These are phyloP conservation scores for Alternaria dauci DNA, from an alignment of 2,329 filamentous ascomycete genomes.

Conservation along the genomic window DNA sequence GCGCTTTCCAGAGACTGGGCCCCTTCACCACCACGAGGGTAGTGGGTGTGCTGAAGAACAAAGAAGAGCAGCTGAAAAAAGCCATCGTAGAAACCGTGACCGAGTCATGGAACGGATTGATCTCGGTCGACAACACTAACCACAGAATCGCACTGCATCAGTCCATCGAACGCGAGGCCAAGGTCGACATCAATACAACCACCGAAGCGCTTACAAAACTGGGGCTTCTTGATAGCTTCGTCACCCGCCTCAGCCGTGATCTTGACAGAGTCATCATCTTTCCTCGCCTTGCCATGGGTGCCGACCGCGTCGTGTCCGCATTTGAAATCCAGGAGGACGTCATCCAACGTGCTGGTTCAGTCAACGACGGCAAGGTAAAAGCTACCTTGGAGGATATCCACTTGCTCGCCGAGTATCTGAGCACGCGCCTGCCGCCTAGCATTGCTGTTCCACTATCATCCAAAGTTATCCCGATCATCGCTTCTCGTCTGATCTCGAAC, in stretches of 20 bases:
- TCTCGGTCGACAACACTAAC: slow-evolving; percentile 67
- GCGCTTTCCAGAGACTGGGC: slow-evolving; percentile 66
- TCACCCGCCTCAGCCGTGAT: slow-evolving; percentile 68
- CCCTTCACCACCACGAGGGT: slow-evolving; percentile 69
- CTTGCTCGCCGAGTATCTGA: slow-evolving; percentile 60
- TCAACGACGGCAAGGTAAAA: slow-evolving; percentile 41
- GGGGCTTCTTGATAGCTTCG: slow-evolving; percentile 58
- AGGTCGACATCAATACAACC: slow-evolving; percentile 44
- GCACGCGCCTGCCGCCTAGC: slow-evolving; percentile 58
- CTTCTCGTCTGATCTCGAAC: slow-evolving; percentile 71
- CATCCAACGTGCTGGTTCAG: slow-evolving; percentile 41
- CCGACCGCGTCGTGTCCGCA: slow-evolving; percentile 47
- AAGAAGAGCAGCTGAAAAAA: slow-evolving; percentile 71
- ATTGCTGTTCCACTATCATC: slow-evolving; percentile 67
- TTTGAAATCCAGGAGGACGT: slow-evolving; percentile 48
- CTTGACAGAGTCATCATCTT: slow-evolving; percentile 68
- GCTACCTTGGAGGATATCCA: slow-evolving; percentile 44
- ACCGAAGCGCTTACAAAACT: slow-evolving; percentile 49
- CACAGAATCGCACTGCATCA: slow-evolving; percentile 66
- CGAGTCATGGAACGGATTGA: slow-evolving; percentile 73
- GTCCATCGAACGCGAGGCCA: slow-evolving; percentile 50
- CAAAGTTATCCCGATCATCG: slow-evolving; percentile 74
- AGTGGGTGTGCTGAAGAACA: slow-evolving; percentile 70
- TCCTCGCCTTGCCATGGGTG: slow-evolving; percentile 61
- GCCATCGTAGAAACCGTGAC: slow-evolving; percentile 72